Evolutionary conservation across 1,139 yeast genomes (phyloP).

Genomic region (Tardiomyces digboiensis): DNA sequence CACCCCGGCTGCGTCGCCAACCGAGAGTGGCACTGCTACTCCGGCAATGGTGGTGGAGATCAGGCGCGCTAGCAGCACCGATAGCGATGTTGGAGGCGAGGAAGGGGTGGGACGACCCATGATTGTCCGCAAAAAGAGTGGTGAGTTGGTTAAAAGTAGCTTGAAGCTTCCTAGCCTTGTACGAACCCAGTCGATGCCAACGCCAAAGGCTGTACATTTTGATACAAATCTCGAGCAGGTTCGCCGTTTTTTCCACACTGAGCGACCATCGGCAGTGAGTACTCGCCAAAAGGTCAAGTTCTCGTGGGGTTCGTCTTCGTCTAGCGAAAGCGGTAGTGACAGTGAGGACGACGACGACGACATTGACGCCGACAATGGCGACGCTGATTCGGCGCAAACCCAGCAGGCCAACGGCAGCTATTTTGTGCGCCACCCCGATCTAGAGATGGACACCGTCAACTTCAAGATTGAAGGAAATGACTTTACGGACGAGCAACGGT

Average conservation of each 20-base stretch:
- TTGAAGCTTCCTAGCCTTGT: conserved; percentile 42
- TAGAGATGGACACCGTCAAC: background rate
- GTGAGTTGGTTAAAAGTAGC: conserved; percentile 71
- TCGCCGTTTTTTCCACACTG: conserved; percentile 60
- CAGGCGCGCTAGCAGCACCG: too few species aligned
- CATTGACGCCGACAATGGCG: conserved; percentile 21
- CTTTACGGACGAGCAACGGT: conserved; percentile 15
- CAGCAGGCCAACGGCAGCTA: conserved; percentile 8
- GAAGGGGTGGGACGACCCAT: conserved; percentile 7
- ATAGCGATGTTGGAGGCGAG: too few species aligned
- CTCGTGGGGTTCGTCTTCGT: conserved; percentile 17
- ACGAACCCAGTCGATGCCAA: conserved; percentile 61
- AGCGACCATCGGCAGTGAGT: conserved; percentile 59
- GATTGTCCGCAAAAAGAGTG: conserved; percentile 66
- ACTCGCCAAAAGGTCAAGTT: conserved; percentile 36
- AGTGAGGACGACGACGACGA: conserved; percentile 24
- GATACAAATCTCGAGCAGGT: conserved; percentile 58
- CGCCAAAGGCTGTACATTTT: conserved; percentile 77
- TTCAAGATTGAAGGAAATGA: conserved; percentile 15
- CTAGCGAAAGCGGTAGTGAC: conserved; percentile 13
- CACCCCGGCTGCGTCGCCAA: background rate
- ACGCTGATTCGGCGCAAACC: conserved; percentile 11
- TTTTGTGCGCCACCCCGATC: background rate
- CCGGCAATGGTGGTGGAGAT: background rate
- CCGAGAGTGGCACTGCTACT: background rate